phyloP scores from a whole-genome alignment of 257 asterid genomes.

The Linaria vulgaris region DNA sequence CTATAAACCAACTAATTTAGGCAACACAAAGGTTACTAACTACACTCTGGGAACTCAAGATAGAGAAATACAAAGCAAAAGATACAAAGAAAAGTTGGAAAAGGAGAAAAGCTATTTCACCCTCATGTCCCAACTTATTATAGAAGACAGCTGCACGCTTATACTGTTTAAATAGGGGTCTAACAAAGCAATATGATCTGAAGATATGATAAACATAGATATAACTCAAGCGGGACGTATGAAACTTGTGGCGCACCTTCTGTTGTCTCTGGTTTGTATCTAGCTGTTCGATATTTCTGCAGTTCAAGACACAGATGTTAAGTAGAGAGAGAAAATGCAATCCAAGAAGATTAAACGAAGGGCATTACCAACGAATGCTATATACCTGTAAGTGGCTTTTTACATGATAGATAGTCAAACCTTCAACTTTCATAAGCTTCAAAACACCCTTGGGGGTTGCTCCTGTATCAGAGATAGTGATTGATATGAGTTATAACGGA shows the following conservation, averaged over 20 bases:
- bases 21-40: too few relatives aligned
- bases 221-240: constrained; percentile 8
- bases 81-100: too few relatives aligned
- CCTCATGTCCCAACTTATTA: too few relatives aligned
- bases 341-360: constrained; percentile 16
- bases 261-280: constrained; percentile 76
- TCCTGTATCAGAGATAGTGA: constrained; percentile 41
- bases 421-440: constrained; percentile 51
- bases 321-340: constrained; percentile 25
- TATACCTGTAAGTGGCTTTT: constrained; percentile 69
- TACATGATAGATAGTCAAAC: constrained; percentile 48
- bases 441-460: constrained; percentile 62
- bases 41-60: too few relatives aligned
- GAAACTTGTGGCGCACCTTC: constrained; percentile 52
- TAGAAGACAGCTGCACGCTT: constrained; percentile 3
- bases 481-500: constrained; percentile 12
- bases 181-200: constrained; percentile 19
- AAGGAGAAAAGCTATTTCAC: too few relatives aligned
- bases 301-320: constrained; percentile 29
- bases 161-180: constrained; percentile 8
- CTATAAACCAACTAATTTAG: too few relatives aligned
- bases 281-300: constrained; percentile 95
- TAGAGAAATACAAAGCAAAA: too few relatives aligned
- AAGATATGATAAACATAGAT: constrained; percentile 16
- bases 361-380: constrained; percentile 10